A percentile compares a stretch with the other conserved stretches of the same genome.
phyloP scores from a whole-genome alignment of 2,329 filamentous ascomycete species.

The Phaeosphaeria sp. region DNA sequence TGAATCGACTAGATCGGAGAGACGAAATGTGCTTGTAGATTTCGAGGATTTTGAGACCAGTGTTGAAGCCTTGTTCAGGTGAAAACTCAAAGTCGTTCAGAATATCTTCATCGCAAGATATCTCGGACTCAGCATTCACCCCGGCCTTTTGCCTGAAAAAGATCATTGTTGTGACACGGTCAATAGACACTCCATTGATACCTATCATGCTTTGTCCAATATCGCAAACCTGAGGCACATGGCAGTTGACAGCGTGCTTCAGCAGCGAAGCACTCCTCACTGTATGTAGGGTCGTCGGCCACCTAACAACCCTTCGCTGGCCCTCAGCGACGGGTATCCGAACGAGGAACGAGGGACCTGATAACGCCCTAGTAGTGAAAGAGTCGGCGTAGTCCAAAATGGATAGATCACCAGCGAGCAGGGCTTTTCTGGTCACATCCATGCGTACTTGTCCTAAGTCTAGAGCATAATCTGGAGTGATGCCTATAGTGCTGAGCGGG shows the following conservation, averaged over 20 bases:
- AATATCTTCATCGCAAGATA: not conserved
- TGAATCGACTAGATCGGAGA: not conserved
- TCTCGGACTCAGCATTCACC: too few species aligned
- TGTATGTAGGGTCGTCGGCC: not conserved
- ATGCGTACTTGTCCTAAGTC: not conserved
- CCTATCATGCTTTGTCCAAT: not conserved
- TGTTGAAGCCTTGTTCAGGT: not conserved
- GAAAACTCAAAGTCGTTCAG: not conserved
- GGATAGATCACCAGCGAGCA: not conserved
- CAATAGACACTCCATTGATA: not conserved
- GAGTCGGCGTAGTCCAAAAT: not conserved
- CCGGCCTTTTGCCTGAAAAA: not conserved
- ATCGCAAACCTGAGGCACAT: not conserved
- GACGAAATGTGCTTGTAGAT: not conserved
- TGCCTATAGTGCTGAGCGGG: not conserved
- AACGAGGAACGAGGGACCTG: not conserved
- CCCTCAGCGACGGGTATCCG: not conserved
- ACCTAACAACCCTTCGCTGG: not conserved
- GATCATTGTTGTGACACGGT: not conserved
- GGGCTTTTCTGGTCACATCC: not conserved
- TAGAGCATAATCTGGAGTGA: not conserved
- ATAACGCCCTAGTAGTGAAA: not conserved
- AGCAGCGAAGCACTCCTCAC: not conserved
- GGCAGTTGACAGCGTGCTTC: not conserved
- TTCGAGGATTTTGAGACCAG: not conserved